Evolutionary conservation across 352 stramenopile genomes (phyloP).

Genomic region (Phytophthora sp.): DNA sequence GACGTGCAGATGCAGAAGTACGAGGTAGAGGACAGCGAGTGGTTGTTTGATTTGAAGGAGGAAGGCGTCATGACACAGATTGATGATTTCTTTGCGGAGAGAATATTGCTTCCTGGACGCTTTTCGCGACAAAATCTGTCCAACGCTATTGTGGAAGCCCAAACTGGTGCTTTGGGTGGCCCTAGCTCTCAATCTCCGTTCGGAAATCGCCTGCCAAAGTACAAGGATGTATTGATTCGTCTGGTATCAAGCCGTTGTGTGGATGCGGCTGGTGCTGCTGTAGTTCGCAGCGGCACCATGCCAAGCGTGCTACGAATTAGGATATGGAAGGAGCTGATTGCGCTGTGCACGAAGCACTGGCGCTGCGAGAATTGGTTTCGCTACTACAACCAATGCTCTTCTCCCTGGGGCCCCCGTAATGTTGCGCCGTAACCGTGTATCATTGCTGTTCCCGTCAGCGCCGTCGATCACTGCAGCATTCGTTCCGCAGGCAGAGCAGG

Average conservation of each 20-base stretch:
- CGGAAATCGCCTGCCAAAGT: slow-evolving; percentile 53
- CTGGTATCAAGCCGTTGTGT: slow-evolving; percentile 54
- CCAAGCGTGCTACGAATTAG: slow-evolving; percentile 48
- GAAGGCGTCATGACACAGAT: slow-evolving; percentile 43
- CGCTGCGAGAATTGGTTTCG: slow-evolving; percentile 75
- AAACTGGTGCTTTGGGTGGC: slow-evolving; percentile 36
- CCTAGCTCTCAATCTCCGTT: slow-evolving; percentile 35
- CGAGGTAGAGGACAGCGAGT: slow-evolving; percentile 57
- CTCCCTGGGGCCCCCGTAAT: slow-evolving; percentile 66
- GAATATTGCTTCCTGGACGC: slow-evolving; percentile 62
- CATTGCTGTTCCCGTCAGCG: slow-evolving; percentile 65
- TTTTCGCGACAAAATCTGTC: slow-evolving; percentile 74
- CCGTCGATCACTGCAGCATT: slow-evolving; percentile 57
- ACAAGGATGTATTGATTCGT: slow-evolving; percentile 66
- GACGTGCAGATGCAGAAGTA: slow-evolving; percentile 74
- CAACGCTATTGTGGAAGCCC: slow-evolving; percentile 58
- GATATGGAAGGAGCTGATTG: slow-evolving; percentile 71
- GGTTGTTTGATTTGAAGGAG: slow-evolving; percentile 61
- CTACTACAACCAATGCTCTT: slow-evolving; percentile 44
- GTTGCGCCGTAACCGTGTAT: slow-evolving; percentile 71
- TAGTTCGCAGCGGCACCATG: slow-evolving; percentile 22
- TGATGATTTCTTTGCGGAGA: slow-evolving; percentile 68
- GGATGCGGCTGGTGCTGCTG: slow-evolving; percentile 15
- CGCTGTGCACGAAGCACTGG: slow-evolving; percentile 79
- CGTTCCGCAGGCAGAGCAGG: slow-evolving; percentile 34